A percentile compares a stretch with the other conserved stretches of the same genome.
Conservation (phyloP, 2,329 filamentous ascomycete genomes). For the Colletotrichum melonis region DNA sequence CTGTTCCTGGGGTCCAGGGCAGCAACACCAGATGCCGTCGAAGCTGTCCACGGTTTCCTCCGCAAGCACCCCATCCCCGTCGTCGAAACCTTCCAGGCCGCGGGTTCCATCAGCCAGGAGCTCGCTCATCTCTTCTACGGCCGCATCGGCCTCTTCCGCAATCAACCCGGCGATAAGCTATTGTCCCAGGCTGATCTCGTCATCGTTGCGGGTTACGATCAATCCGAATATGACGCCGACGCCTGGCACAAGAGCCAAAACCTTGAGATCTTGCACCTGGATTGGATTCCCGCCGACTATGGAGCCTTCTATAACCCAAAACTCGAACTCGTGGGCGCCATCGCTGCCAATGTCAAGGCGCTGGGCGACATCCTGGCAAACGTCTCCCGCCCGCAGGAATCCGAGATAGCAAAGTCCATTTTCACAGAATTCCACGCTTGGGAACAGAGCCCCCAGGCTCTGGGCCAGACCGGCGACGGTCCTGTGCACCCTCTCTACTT, state of each 20-base stretch:
- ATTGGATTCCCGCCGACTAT: constrained; percentile 53
- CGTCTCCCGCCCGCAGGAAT: constrained; percentile 48
- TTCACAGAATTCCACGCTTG: constrained; percentile 50
- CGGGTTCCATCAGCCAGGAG: constrained; percentile 56
- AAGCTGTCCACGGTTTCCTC: constrained; percentile 53
- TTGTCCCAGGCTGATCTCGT: constrained; percentile 44
- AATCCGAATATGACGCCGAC: constrained; percentile 58
- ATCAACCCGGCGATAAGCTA: constrained; percentile 59
- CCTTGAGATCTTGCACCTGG: constrained; percentile 51
- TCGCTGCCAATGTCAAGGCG: constrained; percentile 52
- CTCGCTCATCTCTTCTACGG: constrained; percentile 58
- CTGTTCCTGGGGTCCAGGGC: constrained; percentile 58
- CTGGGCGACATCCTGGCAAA: constrained; percentile 46
- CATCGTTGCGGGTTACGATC: constrained; percentile 58
- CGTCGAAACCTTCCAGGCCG: constrained; percentile 63
- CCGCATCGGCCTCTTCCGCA: constrained; percentile 59
- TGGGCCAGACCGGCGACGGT: constrained; percentile 39
- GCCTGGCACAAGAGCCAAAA: constrained; percentile 53
- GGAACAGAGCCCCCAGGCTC: constrained; percentile 40
- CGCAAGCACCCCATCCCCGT: constrained; percentile 54
- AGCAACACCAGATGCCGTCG: constrained; percentile 51
- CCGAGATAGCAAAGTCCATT: constrained; percentile 46
- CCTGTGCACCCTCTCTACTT: constrained; percentile 59
- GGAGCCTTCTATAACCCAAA: constrained; percentile 53
- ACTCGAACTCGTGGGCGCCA: constrained; percentile 55